Evolutionary conservation across 495 filamentous ascomycete species (phyloP).

Genomic region (Penicillium waksmanii): DNA sequence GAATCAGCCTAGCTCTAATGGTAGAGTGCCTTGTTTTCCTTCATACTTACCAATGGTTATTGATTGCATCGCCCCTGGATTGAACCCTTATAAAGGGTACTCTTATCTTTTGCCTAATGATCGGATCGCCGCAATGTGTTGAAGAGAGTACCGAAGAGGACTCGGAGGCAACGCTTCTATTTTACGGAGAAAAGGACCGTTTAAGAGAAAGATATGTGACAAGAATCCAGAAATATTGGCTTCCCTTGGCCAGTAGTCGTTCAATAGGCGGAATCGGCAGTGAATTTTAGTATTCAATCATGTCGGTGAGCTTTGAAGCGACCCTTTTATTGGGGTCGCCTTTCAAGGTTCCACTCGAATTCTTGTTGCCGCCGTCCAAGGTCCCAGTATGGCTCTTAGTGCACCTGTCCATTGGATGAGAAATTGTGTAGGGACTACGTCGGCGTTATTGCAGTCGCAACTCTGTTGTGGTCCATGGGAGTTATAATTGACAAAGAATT

Average conservation of each 20-base stretch:
- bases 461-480: conserved; percentile 27
- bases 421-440: neutral
- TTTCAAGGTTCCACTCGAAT: neutral
- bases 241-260: too few relatives aligned
- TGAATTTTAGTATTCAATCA: conserved; percentile 20
- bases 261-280: conserved; percentile 5
- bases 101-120: conserved; percentile 26
- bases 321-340: neutral
- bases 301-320: conserved; percentile 6
- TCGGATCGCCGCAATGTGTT: neutral
- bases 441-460: conserved; percentile 5
- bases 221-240: too few relatives aligned
- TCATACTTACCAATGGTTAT: neutral
- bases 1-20: conserved; percentile 2
- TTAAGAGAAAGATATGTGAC: too few relatives aligned
- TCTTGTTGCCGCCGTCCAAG: neutral
- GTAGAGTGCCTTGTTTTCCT: conserved; percentile 2
- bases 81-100: conserved; percentile 21
- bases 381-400: neutral
- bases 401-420: neutral
- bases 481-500: conserved; percentile 28
- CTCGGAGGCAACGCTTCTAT: too few relatives aligned
- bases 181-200: too few relatives aligned
- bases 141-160: neutral
- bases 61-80: conserved; percentile 2